These are phyloP conservation scores for Leccinum rimulosum DNA, from an alignment of 768 basidiomycete species.

Conservation along the genomic window DNA sequence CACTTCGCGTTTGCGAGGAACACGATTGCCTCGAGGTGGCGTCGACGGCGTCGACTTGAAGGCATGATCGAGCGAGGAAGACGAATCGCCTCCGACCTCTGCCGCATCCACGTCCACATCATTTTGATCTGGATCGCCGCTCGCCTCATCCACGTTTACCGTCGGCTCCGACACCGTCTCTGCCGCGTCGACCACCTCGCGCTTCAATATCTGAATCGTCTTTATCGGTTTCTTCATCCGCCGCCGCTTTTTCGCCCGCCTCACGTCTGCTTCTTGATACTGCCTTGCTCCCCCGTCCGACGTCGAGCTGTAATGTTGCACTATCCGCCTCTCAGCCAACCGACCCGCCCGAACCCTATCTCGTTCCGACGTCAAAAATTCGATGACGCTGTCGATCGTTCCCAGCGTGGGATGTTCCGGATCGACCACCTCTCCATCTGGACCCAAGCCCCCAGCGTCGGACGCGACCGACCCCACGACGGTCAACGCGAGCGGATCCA, in stretches of 20 bases:
- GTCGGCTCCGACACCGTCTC: conserved; percentile 26
- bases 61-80: conserved; percentile 28
- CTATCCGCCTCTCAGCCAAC: conserved; percentile 27
- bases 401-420: conserved; percentile 63
- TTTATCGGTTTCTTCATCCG: conserved; percentile 32
- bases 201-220: conserved; percentile 29
- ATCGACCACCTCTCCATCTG: conserved; percentile 25
- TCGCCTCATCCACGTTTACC: conserved; percentile 20
- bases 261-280: conserved; percentile 38
- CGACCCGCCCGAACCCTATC: conserved; percentile 50
- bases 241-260: conserved; percentile 38
- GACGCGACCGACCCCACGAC: conserved; percentile 25
- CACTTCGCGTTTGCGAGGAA: conserved; percentile 19
- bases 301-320: conserved; percentile 31
- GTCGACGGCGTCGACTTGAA: conserved; percentile 31
- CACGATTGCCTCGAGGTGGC: conserved; percentile 26
- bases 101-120: conserved; percentile 11
- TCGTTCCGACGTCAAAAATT: conserved; percentile 73
- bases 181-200: conserved; percentile 14
- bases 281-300: conserved; percentile 39
- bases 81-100: conserved; percentile 26
- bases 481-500: conserved; percentile 25
- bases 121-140: conserved; percentile 29
- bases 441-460: conserved; percentile 24
- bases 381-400: conserved; percentile 67